Evolutionary conservation across 331 rosid species (phyloP).

Genomic region (Arachis monticola): DNA sequence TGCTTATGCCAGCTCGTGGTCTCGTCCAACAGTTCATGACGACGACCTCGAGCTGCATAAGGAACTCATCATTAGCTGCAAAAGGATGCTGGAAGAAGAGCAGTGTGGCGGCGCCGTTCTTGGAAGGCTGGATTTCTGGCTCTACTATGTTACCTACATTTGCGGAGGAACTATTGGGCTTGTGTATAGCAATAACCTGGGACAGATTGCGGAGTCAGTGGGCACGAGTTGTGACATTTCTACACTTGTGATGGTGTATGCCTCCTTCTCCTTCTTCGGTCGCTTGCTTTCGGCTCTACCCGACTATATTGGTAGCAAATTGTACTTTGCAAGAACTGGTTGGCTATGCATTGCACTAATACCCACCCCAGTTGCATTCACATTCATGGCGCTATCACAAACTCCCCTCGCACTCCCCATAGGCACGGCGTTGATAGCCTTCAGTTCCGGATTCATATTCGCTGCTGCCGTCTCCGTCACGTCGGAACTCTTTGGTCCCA

Average conservation of each 20-base stretch:
- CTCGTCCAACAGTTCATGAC: conserved; percentile 58
- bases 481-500: conserved; percentile 92
- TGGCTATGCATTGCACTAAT: conserved; percentile 83
- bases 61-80: conserved; percentile 65
- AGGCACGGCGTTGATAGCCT: conserved; percentile 79
- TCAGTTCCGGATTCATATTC: conserved; percentile 93
- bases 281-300: conserved; percentile 93
- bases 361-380: conserved; percentile 88
- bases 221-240: conserved; percentile 62
- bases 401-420: conserved; percentile 48
- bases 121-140: conserved; percentile 80
- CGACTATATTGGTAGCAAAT: conserved; percentile 84
- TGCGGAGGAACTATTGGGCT: conserved; percentile 96
- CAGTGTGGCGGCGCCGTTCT: conserved; percentile 65
- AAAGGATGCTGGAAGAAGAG: conserved; percentile 79
- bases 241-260: conserved; percentile 73
- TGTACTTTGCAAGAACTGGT: conserved; percentile 96
- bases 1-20: conserved; percentile 80
- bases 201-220: conserved; percentile 88
- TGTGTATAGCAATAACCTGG: conserved; percentile 92
- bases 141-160: conserved; percentile 75
- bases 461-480: conserved; percentile 95
- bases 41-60: conserved; percentile 92
- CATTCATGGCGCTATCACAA: conserved; percentile 69
- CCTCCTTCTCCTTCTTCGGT: conserved; percentile 91